These are phyloP conservation scores for Cairneyella variabilis DNA, from an alignment of 495 filamentous ascomycete species.

Conservation along the genomic window DNA sequence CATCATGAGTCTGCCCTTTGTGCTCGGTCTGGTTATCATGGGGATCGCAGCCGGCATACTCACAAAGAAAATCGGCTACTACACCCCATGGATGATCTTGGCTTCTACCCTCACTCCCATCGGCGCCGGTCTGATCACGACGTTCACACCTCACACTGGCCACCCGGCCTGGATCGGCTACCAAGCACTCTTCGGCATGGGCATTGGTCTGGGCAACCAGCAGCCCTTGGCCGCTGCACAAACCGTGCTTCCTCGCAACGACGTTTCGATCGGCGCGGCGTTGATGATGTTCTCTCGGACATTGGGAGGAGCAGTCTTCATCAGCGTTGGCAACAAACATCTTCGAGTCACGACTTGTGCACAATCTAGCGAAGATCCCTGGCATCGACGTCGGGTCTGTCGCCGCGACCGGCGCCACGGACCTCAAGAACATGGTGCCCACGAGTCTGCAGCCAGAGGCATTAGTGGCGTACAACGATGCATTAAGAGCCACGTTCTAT, in stretches of 20 bases:
- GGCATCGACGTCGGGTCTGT: conserved; percentile 25
- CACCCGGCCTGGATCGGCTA: conserved; percentile 66
- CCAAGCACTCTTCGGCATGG: conserved; percentile 10
- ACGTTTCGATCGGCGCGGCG: conserved; percentile 65
- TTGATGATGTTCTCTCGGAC: conserved; percentile 68
- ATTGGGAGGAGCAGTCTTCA: conserved; percentile 68
- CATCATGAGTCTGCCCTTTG: conserved; percentile 71
- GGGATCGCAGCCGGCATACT: conserved; percentile 58
- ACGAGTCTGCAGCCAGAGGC: conserved; percentile 37
- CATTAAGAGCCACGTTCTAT: conserved; percentile 28
- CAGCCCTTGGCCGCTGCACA: conserved; percentile 69
- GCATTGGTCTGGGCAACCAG: conserved; percentile 19
- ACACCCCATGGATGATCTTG: conserved; percentile 68
- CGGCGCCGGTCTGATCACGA: conserved; percentile 68
- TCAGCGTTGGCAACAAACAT: conserved; percentile 74
- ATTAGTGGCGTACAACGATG: conserved; percentile 53
- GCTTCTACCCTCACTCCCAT: conserved; percentile 56
- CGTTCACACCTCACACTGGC: conserved; percentile 50
- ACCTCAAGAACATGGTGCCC: conserved; percentile 41
- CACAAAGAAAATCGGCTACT: conserved; percentile 67
- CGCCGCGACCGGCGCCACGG: conserved; percentile 53
- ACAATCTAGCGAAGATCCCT: conserved; percentile 44
- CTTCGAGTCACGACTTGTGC: conserved; percentile 59
- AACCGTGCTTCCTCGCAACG: conserved; percentile 55
- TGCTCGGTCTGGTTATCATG: conserved; percentile 58